These are phyloP conservation scores for Pestalotiopsis sp. DNA, from an alignment of 2,329 filamentous ascomycete genomes.

Conservation along the genomic window DNA sequence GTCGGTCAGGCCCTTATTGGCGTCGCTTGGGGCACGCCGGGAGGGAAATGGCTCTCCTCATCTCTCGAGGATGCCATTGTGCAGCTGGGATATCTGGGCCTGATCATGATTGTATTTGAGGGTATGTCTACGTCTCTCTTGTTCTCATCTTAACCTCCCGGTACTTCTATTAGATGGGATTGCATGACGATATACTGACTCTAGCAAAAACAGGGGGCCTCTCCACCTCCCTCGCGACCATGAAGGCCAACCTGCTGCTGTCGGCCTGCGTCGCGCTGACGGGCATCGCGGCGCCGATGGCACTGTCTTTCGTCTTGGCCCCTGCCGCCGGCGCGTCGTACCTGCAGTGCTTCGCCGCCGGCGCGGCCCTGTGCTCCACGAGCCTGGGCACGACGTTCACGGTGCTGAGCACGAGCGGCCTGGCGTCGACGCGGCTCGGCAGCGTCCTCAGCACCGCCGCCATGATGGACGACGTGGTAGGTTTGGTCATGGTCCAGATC, in stretches of 20 bases:
- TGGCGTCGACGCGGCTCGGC: constrained; percentile 50
- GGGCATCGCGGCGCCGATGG: constrained; percentile 66
- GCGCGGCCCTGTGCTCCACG: constrained; percentile 74
- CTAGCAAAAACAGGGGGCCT: constrained; percentile 51
- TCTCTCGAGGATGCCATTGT: constrained; percentile 58
- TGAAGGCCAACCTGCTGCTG: constrained; percentile 63
- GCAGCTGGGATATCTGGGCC: constrained; percentile 71
- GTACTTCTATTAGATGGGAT: not conserved
- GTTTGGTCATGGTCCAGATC: constrained; percentile 76
- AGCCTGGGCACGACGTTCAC: constrained; percentile 73
- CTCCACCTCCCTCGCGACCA: constrained; percentile 51
- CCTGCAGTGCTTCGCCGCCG: constrained; percentile 71
- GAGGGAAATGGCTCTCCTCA: constrained; percentile 58
- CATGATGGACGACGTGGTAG: constrained; percentile 82
- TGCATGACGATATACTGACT: not conserved
- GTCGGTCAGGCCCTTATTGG: constrained; percentile 74
- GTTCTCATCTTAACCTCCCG: no score
- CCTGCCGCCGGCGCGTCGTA: constrained; percentile 50
- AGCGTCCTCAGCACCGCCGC: constrained; percentile 71
- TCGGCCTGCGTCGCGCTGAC: constrained; percentile 66
- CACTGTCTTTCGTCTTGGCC: constrained; percentile 63
- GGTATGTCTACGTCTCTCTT: constrained; percentile 34
- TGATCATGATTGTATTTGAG: constrained; percentile 75
- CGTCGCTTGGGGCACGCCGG: constrained; percentile 70
- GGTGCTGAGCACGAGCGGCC: constrained; percentile 50